phyloP scores from a whole-genome alignment of 371 early-diverging fungal species.

The Blakeslea trispora region DNA sequence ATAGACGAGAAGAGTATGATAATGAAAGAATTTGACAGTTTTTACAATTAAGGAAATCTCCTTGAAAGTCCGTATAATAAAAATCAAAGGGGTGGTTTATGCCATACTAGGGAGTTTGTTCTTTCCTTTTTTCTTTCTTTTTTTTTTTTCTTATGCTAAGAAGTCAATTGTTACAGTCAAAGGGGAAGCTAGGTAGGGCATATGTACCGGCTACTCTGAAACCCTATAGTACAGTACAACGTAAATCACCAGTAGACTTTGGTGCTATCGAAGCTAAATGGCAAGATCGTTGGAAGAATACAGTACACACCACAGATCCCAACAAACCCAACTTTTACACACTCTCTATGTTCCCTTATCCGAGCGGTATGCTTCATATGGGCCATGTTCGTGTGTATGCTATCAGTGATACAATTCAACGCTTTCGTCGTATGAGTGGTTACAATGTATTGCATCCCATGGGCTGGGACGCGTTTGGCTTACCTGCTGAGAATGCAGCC shows the following conservation, averaged over 20 bases:
- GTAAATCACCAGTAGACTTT: constrained; percentile 33
- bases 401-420: constrained; percentile 84
- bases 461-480: constrained; percentile 99
- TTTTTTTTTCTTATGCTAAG: too few species aligned
- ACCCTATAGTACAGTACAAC: constrained; percentile 3
- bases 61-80: too few species aligned
- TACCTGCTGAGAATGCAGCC: constrained; percentile 99
- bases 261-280: constrained; percentile 59
- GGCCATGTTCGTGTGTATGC: constrained; percentile 95
- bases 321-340: constrained; percentile 70
- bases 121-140: too few species aligned
- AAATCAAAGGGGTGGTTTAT: too few species aligned
- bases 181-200: too few species aligned
- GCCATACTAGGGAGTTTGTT: too few species aligned
- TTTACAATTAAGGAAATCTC: too few species aligned
- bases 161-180: too few species aligned
- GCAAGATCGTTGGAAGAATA: constrained; percentile 55
- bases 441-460: constrained; percentile 88
- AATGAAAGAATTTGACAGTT: too few species aligned
- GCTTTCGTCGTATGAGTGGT: constrained; percentile 78
- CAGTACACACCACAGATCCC: constrained; percentile 13
- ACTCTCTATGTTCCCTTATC: constrained; percentile 95
- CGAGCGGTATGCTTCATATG: constrained; percentile 92
- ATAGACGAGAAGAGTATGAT: too few species aligned
- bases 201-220: too few species aligned